Evolutionary conservation across 148 eudicot genomes (phyloP).

Genomic region (Pharnaceum exiguum): DNA sequence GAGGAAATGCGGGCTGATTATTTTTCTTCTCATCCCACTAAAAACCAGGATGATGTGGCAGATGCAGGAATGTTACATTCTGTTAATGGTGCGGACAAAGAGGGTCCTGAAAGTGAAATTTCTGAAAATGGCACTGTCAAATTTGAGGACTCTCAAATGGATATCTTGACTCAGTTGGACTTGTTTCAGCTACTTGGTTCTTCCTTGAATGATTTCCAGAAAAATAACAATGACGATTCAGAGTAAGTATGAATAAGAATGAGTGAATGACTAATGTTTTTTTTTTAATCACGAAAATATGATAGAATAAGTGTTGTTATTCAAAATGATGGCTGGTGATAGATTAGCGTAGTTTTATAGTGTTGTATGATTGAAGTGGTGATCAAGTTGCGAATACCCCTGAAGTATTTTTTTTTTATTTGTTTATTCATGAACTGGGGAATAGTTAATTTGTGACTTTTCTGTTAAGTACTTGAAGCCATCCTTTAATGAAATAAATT

Average conservation of each 20-base stretch:
- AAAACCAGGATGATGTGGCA: constrained; percentile 17
- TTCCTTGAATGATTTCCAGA: constrained; percentile 20
- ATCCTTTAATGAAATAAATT: constrained; percentile 23
- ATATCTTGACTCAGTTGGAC: constrained; percentile 32
- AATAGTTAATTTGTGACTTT: too few relatives aligned
- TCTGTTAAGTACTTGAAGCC: constrained; percentile 9
- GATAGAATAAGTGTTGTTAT: too few relatives aligned
- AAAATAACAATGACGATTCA: constrained; percentile 27
- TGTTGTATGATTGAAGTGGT: too few relatives aligned
- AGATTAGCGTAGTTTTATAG: too few relatives aligned
- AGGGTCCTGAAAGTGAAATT: constrained; percentile 14
- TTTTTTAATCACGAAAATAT: too few relatives aligned
- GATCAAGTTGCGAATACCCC: too few relatives aligned
- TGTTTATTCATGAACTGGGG: too few relatives aligned
- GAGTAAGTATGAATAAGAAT: constrained; percentile 30
- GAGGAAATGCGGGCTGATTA: constrained; percentile 89
- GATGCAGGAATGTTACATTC: constrained; percentile 10
- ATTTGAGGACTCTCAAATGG: constrained; percentile 22
- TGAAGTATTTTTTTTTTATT: too few relatives aligned
- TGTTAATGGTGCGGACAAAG: constrained; percentile 14
- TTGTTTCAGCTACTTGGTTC: constrained; percentile 38
- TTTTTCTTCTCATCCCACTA: constrained; percentile 33
- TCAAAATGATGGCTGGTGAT: too few relatives aligned
- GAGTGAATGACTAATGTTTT: too few relatives aligned
- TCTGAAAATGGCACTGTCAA: constrained; percentile 16